Evolutionary conservation across 2,329 filamentous ascomycete genomes (phyloP).

Genomic region (Scytalidium lignicola): DNA sequence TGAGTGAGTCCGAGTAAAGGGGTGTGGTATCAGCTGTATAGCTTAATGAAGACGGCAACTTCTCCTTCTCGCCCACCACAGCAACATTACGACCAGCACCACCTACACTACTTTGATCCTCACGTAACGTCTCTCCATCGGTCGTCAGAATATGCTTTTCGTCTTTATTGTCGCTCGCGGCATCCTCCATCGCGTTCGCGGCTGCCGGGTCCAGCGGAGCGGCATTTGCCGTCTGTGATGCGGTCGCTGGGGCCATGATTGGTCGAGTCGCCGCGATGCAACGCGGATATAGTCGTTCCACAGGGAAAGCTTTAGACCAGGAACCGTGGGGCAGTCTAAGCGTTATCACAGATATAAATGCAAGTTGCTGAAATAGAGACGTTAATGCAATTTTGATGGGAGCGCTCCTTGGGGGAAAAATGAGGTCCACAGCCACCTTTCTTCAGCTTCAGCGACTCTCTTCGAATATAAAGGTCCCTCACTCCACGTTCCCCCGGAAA

Average conservation of each 20-base stretch:
- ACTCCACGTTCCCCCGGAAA: no score
- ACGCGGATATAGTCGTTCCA: not conserved
- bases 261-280: not conserved
- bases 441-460: no score
- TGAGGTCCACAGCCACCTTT: no score
- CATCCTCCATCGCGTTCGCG: not conserved
- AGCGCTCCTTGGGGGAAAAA: not conserved
- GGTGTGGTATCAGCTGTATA: not conserved
- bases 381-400: not conserved
- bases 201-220: not conserved
- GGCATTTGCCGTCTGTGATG: not conserved
- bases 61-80: not conserved
- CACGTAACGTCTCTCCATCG: not conserved
- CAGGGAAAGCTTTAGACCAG: not conserved
- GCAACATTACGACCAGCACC: not conserved
- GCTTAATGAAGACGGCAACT: not conserved
- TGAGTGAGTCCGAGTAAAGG: not conserved
- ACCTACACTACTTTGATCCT: not conserved
- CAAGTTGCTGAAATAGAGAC: not conserved
- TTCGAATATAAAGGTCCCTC: no score
- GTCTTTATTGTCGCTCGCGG: not conserved
- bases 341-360: not conserved
- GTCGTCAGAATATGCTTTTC: not conserved
- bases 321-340: not conserved
- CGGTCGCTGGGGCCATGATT: not conserved